These are phyloP conservation scores for Turritis glabra DNA, from an alignment of 345 rosid genomes.

Conservation along the genomic window DNA sequence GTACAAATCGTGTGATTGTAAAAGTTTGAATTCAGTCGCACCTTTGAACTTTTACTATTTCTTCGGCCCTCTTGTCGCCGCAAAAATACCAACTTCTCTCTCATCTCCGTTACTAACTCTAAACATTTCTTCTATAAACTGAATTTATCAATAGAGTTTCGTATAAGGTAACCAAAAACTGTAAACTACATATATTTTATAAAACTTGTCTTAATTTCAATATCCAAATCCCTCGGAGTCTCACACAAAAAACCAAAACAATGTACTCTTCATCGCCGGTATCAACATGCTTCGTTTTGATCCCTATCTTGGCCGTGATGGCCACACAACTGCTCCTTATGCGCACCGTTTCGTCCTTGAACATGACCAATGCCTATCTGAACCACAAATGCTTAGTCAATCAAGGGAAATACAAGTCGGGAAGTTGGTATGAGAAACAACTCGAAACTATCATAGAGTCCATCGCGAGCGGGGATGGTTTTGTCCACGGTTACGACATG, in stretches of 20 bases:
- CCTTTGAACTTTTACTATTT: background rate
- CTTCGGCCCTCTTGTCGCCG: slow-evolving; percentile 11
- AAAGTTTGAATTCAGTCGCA: background rate
- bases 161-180: background rate
- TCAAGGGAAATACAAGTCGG: slow-evolving; percentile 21
- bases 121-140: background rate
- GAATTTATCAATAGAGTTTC: background rate
- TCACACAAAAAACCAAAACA: background rate
- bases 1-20: background rate
- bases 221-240: background rate
- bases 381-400: slow-evolving; percentile 10
- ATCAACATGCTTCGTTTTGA: background rate
- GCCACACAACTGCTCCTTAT: slow-evolving; percentile 16
- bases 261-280: background rate
- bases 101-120: slow-evolving; percentile 19
- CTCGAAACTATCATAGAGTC: background rate
- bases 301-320: background rate
- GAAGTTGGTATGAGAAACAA: slow-evolving; percentile 7
- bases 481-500: slow-evolving; percentile 32
- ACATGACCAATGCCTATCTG: slow-evolving; percentile 16
- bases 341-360: slow-evolving; percentile 4
- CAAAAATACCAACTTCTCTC: background rate
- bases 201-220: background rate
- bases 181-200: background rate
- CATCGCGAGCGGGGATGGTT: background rate